Evolutionary conservation across 768 basidiomycete genomes (phyloP).

Genomic region (Boletellus ananas): DNA sequence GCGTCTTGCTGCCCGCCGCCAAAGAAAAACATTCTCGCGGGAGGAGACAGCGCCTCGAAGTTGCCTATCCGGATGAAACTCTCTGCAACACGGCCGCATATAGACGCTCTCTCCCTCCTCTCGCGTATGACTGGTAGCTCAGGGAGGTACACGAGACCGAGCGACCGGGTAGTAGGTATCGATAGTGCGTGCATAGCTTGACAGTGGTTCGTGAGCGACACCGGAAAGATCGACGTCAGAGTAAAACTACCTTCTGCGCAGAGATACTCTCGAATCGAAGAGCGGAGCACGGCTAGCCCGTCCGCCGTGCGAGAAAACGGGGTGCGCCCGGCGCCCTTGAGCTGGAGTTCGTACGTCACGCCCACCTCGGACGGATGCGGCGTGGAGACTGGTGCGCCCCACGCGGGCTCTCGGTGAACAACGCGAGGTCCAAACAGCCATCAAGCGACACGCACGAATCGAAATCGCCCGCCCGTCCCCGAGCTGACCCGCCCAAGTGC

Average conservation of each 20-base stretch:
- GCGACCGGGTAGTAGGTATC: conserved; percentile 86
- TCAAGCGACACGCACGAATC: conserved; percentile 45
- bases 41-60: conserved; percentile 83
- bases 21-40: conserved; percentile 57
- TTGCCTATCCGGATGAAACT: conserved; percentile 91
- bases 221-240: not conserved
- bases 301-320: conserved; percentile 92
- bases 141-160: conserved; percentile 75
- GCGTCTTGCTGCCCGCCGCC: conserved; percentile 75
- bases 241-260: conserved; percentile 74
- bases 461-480: conserved; percentile 97
- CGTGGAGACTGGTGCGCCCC: conserved; percentile 57
- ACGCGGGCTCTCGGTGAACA: too few relatives aligned
- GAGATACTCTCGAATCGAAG: conserved; percentile 90
- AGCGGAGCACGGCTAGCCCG: conserved; percentile 92
- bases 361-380: conserved; percentile 59
- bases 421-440: too few relatives aligned
- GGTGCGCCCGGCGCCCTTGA: conserved; percentile 93
- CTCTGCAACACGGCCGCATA: conserved; percentile 79
- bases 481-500: conserved; percentile 87
- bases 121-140: conserved; percentile 75
- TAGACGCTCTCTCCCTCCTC: conserved; percentile 60
- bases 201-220: conserved; percentile 36
- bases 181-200: conserved; percentile 72
- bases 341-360: conserved; percentile 75